Evolutionary conservation across 2,329 filamentous ascomycete species (phyloP).

Genomic region (Ceratocystis alfenasii): DNA sequence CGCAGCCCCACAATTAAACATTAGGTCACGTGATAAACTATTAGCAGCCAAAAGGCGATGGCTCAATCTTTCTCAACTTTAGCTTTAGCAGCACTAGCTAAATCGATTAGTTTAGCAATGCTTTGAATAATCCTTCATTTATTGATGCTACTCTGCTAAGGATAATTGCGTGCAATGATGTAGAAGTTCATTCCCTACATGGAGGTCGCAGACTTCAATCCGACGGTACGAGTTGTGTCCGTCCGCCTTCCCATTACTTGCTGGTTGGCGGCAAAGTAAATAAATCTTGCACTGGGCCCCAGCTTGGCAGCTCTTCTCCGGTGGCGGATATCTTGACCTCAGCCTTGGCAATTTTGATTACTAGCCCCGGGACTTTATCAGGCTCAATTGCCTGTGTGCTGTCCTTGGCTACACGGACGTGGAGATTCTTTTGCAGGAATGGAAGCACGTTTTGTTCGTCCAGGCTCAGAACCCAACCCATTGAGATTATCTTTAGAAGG

Average conservation of each 20-base stretch:
- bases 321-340: constrained; percentile 29
- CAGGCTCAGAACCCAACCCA: constrained; percentile 31
- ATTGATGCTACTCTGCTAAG: constrained; percentile 1
- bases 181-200: neutral
- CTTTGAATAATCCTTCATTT: constrained; percentile 4
- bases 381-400: constrained; percentile 26
- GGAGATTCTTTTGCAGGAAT: constrained; percentile 33
- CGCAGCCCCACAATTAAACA: constrained; percentile 18
- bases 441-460: constrained; percentile 31
- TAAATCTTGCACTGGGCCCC: constrained; percentile 27
- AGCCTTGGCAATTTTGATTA: constrained; percentile 32
- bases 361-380: constrained; percentile 29
- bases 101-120: neutral
- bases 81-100: too few species aligned
- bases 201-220: neutral
- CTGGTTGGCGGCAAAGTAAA: constrained; percentile 21
- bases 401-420: constrained; percentile 28
- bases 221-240: neutral
- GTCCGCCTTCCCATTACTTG: neutral
- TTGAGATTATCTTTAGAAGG: constrained; percentile 34
- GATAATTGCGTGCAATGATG: neutral
- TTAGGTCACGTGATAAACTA: constrained; percentile 13
- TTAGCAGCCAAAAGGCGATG: neutral
- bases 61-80: too few species aligned
- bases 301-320: constrained; percentile 31